Base-by-base conservation (phyloP, 228 moss, liverwort and hornwort genomes). In the Sphagnum fallax region DNA sequence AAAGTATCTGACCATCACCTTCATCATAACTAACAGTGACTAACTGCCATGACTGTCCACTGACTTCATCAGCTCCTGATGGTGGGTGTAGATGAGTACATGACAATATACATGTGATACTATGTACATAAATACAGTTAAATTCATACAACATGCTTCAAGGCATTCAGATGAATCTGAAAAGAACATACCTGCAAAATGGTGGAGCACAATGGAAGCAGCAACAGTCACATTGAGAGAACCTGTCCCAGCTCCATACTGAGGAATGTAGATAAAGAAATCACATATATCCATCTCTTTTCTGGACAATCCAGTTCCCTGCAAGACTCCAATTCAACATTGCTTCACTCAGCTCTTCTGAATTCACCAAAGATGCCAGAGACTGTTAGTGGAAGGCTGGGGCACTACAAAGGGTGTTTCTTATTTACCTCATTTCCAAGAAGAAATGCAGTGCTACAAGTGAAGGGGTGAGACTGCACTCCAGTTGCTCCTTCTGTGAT, bases 281-380 rank as follows among this genome's bases (percentile, higher is more conserved):
- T 89, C 89, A 80, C 98, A 98, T 10, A 94, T 89, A 69, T 98
- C 90, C 86, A 92, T 98, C 83, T 98, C 98, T 77, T 94, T 98
- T 75, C 77, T 87, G 61, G 94, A 94, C 12, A 98, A 87, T 69
- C 98, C 98, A 58, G 87, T 98, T 75, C 98, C 98, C 98, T 98
- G 94, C 72, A 73, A 66, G 8, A 61, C 12, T 15, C 4, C 10
- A 11, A 67, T 14, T 6, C 65, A 70, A 63, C 10, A 32, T 61
- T 60, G 53, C 48, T 70, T 49, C 62, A 60, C 47, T 9, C 64
- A 66, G 15, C 11, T 60, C 12, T 11, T 11, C 15, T 9, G 6
- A 51, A 52, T 9, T n/a, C 52, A 51, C 52, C 8, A 52, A 6
- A 68, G n/a, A 13, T 10, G 55, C 52, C 68, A 51, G 50, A 50